These are phyloP conservation scores for Silene conica DNA, from an alignment of 148 eudicot species.

Conservation along the genomic window DNA sequence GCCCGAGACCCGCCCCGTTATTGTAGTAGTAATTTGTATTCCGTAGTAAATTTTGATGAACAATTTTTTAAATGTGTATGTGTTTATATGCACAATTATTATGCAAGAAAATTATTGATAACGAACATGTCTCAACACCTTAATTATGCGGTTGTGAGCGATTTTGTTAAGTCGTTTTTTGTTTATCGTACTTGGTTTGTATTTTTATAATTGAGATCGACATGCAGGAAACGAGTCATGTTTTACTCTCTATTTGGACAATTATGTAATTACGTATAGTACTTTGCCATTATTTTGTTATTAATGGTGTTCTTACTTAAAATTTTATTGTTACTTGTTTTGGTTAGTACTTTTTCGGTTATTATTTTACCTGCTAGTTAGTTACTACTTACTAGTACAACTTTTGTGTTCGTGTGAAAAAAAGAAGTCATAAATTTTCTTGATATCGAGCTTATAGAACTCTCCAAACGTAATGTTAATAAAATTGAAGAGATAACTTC, in stretches of 20 bases:
- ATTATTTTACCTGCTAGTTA: no score
- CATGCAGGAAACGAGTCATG: background rate
- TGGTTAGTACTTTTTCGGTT: background rate
- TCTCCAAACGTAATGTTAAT: no score
- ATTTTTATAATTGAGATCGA: background rate
- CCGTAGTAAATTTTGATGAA: slow-evolving; percentile 15
- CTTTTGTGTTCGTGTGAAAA: background rate
- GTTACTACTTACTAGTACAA: background rate
- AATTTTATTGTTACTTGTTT: background rate
- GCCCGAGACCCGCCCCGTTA: background rate
- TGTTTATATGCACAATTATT: slow-evolving; percentile 12
- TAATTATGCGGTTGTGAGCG: no score
- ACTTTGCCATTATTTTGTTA: no score
- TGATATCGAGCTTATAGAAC: background rate
- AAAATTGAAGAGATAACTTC: no score
- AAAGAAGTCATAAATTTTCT: background rate
- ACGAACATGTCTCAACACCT: background rate
- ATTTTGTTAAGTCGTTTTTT: background rate
- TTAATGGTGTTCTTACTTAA: background rate
- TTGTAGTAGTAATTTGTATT: slow-evolving; percentile 11
- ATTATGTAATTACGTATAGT: no score
- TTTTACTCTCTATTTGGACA: background rate
- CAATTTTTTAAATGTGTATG: slow-evolving; percentile 3
- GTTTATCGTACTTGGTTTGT: background rate
- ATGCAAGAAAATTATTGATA: slow-evolving; percentile 16